Base-by-base conservation (phyloP, 2,329 filamentous ascomycete genomes). In the Pseudogymnoascus sp. region DNA sequence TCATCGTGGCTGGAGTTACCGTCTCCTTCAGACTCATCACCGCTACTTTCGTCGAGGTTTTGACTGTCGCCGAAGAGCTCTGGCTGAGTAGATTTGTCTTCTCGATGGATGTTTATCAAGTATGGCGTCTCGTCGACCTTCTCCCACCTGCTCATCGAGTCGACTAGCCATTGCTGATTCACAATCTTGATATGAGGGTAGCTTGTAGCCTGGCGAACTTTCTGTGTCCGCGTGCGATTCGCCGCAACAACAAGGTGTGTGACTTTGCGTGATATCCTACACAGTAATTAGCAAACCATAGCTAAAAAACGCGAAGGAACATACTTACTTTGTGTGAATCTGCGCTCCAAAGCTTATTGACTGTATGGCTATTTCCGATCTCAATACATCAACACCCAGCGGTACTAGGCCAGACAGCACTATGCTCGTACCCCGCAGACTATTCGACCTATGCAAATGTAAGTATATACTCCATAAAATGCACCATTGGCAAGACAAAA, bases 331-430 rank as follows among this genome's bases (percentile, higher is more conserved):
- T 16, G 78, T 78, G 30, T 79, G 73, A 18, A 87, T 75, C 57
- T 81, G 74, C 0, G 90, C 93, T 18, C 94, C 94, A 70, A 97
- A 97, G 68, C 83, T 90, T 70, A 86, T 86, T 2, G 91, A 88
- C 80, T 95, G 96, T 41, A 93, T 78, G 4, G 89, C 91, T 62
- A 96, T 89, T 71, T 99, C 94, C 2, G 91, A 91, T 63, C 82
- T 84, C 69, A 89, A 83, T 34, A 93, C 85, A 67, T 93, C 87
- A 37, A 88, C 83, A 4, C 89, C 90, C 0, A 96, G 77, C 0
- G 92, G 92, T 2, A 97, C 86, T 2, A 99, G 86, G 0, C 94
- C 94, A 0, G 93, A 96, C 65, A 97, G 87, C 4, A 96, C 92
- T 62, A 99, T 83, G 4, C 86, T 84, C 9, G 89, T 84, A 12